Evolutionary conservation across 2,329 filamentous ascomycete species (phyloP).

Genomic region (Aspergillus pseudotamarii): DNA sequence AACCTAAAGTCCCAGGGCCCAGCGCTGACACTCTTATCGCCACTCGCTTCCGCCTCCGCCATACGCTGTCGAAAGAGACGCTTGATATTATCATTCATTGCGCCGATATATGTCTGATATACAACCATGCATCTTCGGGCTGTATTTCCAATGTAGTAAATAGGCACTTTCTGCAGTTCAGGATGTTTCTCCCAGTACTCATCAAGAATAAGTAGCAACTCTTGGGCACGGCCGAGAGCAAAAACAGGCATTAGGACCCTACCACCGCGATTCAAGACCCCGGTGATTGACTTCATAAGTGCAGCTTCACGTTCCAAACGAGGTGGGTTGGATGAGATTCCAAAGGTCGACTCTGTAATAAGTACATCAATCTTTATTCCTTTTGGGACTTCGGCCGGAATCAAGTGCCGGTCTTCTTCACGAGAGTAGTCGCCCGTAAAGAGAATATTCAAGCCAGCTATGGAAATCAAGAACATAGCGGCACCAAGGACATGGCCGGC

Average conservation of each 20-base stretch:
- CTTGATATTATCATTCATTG: constrained; percentile 99
- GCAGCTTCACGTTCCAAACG: constrained; percentile 88
- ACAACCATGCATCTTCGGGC: constrained; percentile 97
- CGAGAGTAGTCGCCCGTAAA: constrained; percentile 98
- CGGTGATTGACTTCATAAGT: constrained; percentile 93
- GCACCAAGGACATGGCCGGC: constrained; percentile 97
- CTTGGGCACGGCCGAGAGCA: constrained; percentile 89
- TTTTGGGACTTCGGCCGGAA: constrained; percentile 86
- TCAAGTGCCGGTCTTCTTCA: constrained; percentile 92
- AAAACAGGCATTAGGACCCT: constrained; percentile 95
- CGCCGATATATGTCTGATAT: constrained; percentile 96
- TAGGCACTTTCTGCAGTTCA: constrained; percentile 86
- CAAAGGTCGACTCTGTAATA: constrained; percentile 97
- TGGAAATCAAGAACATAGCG: constrained; percentile 97
- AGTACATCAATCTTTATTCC: constrained; percentile 92
- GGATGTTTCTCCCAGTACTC: constrained; percentile 93
- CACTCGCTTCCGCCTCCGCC: constrained; percentile 82
- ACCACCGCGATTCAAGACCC: constrained; percentile 86
- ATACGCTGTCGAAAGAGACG: constrained; percentile 89
- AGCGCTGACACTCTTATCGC: constrained; percentile 68
- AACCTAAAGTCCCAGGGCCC: constrained; percentile 97
- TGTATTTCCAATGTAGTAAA: constrained; percentile 96
- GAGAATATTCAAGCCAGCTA: constrained; percentile 92
- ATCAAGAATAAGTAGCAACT: constrained; percentile 89
- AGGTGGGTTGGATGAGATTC: constrained; percentile 90